Conservation (phyloP, 306 rosid genomes). For the Lagenaria siceraria region DNA sequence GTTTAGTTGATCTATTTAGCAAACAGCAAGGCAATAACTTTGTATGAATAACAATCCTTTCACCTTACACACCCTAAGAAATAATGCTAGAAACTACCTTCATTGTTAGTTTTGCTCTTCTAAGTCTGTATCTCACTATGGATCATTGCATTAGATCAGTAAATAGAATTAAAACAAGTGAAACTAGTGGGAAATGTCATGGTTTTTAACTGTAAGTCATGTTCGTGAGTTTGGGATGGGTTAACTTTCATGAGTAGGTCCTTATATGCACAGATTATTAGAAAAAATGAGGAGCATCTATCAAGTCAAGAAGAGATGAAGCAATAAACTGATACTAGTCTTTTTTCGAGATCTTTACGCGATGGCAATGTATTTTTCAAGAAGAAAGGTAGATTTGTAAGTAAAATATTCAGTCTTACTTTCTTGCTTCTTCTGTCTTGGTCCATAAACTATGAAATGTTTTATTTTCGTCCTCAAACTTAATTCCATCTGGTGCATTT, state of each 20-base stretch:
- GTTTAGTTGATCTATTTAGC: neutral
- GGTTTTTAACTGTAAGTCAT: neutral
- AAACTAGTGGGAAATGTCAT: neutral
- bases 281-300: neutral
- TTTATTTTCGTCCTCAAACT: no score
- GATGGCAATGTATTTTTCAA: neutral
- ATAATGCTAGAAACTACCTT: neutral
- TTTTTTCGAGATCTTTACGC: neutral
- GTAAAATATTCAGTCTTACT: neutral
- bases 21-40: neutral
- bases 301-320: neutral
- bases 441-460: neutral
- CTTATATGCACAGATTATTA: neutral
- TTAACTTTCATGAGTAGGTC: neutral
- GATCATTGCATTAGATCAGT: neutral
- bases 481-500: neutral
- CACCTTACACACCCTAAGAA: neutral
- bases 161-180: neutral
- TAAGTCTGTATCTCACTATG: neutral
- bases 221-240: neutral
- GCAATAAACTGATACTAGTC: neutral
- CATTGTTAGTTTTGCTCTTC: neutral
- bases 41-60: neutral
- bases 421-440: neutral
- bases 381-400: neutral